A percentile compares a stretch with the other conserved stretches of the same genome.
phyloP scores from a whole-genome alignment of 208 protist species.

The Phytomonas sp. region DNA sequence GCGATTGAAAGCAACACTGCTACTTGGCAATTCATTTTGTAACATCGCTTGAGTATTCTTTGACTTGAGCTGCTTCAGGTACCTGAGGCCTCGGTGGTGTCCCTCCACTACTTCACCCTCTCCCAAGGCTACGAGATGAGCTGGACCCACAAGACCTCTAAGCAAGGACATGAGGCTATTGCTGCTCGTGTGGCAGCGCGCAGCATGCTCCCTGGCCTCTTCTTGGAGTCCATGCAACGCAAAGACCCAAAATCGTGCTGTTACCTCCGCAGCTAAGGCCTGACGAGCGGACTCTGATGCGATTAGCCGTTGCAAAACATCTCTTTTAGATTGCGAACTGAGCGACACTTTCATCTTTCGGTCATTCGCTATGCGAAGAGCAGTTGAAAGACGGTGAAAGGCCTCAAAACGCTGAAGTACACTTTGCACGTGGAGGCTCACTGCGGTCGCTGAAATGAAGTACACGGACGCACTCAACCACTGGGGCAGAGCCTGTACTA shows the following conservation, averaged over 20 bases:
- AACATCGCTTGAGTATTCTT: conserved; percentile 14
- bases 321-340: conserved; percentile 29
- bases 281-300: conserved; percentile 43
- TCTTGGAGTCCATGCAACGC: conserved; percentile 71
- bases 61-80: conserved; percentile 55
- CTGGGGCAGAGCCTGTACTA: conserved; percentile 34
- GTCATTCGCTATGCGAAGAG: conserved; percentile 35
- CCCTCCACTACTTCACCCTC: conserved; percentile 20
- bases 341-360: conserved; percentile 55
- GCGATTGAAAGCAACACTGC: conserved; percentile 10
- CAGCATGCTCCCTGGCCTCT: conserved; percentile 53
- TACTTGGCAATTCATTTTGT: background rate
- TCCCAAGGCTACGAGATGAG: conserved; percentile 41
- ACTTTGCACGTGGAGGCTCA: conserved; percentile 19
- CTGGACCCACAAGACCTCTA: conserved; percentile 50
- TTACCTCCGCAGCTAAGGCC: conserved; percentile 16
- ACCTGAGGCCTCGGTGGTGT: conserved; percentile 63
- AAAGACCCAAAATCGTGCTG: conserved; percentile 46
- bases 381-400: conserved; percentile 41
- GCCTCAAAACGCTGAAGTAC: conserved; percentile 43
- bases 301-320: conserved; percentile 27
- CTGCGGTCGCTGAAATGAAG: conserved; percentile 24
- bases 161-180: conserved; percentile 61
- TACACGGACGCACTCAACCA: conserved; percentile 37
- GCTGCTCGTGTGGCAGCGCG: conserved; percentile 42